Conservation (phyloP, 2,329 filamentous ascomycete genomes). For the Microthyrium microscopicum region DNA sequence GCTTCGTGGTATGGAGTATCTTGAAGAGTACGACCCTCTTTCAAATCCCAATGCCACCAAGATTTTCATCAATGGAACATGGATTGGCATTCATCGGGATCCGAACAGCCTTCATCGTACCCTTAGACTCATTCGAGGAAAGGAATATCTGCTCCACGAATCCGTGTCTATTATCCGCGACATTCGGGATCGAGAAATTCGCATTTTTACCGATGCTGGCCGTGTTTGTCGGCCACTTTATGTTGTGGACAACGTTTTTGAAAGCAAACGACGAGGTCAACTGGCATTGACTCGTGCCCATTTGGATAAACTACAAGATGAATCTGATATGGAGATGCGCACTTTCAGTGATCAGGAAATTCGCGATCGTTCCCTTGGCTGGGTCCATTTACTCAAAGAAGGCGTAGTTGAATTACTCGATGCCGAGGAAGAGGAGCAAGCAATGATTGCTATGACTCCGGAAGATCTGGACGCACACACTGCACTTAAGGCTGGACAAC, state of each 20-base stretch:
- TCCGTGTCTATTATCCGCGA: constrained; percentile 92
- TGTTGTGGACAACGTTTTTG: constrained; percentile 72
- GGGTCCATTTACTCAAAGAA: constrained; percentile 67
- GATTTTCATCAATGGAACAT: constrained; percentile 94
- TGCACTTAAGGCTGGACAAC: constrained; percentile 18
- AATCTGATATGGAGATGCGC: constrained; percentile 44
- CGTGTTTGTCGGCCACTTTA: constrained; percentile 89
- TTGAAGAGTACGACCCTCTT: constrained; percentile 65
- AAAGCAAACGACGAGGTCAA: constrained; percentile 54
- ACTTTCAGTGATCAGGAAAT: constrained; percentile 40
- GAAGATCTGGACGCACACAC: constrained; percentile 63
- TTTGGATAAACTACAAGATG: constrained; percentile 57
- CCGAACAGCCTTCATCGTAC: constrained; percentile 69
- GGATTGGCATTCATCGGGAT: constrained; percentile 90
- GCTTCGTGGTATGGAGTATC: constrained; percentile 82
- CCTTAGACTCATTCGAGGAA: constrained; percentile 53
- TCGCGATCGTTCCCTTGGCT: constrained; percentile 43
- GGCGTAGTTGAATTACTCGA: constrained; percentile 94
- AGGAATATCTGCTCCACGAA: constrained; percentile 69
- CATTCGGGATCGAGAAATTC: constrained; percentile 94
- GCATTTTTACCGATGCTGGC: constrained; percentile 93
- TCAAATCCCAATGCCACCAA: constrained; percentile 82
- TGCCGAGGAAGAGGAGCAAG: constrained; percentile 93
- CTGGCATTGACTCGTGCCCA: constrained; percentile 76
- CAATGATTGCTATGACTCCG: constrained; percentile 98